Percentiles rank a stretch among this genome's conserved stretches.
Evolutionary conservation across 2,329 filamentous ascomycete genomes (phyloP).

Genomic region (Zelopaecilomyces penicillatus): DNA sequence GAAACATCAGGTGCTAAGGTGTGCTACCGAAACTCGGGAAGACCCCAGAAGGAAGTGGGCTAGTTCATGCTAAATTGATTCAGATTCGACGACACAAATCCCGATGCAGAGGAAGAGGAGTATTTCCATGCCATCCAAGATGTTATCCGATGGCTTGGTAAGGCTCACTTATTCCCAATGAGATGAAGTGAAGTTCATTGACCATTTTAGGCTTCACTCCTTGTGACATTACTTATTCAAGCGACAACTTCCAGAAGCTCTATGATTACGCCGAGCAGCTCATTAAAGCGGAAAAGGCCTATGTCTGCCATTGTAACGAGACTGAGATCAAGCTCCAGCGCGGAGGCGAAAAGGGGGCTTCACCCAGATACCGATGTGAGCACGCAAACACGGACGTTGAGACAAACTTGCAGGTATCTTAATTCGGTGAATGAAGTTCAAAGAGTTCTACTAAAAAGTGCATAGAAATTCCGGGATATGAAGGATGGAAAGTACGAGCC

Average conservation of each 20-base stretch:
- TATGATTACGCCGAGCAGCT: constrained; percentile 86
- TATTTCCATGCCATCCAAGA: constrained; percentile 88
- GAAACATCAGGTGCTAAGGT: constrained; percentile 1
- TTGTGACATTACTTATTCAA: constrained; percentile 72
- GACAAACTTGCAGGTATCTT: constrained; percentile 50
- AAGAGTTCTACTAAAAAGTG: no score
- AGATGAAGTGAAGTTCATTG: neutral
- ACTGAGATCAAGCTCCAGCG: constrained; percentile 79
- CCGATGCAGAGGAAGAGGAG: constrained; percentile 81
- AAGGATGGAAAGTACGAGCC: constrained; percentile 83
- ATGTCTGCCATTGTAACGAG: constrained; percentile 83
- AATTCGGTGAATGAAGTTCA: no score
- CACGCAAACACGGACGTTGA: constrained; percentile 70
- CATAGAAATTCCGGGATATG: constrained; percentile 77
- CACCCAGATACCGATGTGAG: constrained; percentile 67
- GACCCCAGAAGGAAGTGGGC: no score
- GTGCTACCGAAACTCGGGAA: constrained; percentile 1
- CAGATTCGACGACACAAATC: constrained; percentile 90
- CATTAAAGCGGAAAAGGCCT: constrained; percentile 61
- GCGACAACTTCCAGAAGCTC: constrained; percentile 80
- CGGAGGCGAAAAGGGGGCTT: constrained; percentile 62
- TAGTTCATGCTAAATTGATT: neutral
- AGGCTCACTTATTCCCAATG: constrained; percentile 2
- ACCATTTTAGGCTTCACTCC: constrained; percentile 54
- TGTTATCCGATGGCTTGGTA: constrained; percentile 38